A percentile compares a stretch with the other conserved stretches of the same genome.
phyloP scores from a whole-genome alignment of 176 grass and related monocot genomes.

The Raddia distichophylla region DNA sequence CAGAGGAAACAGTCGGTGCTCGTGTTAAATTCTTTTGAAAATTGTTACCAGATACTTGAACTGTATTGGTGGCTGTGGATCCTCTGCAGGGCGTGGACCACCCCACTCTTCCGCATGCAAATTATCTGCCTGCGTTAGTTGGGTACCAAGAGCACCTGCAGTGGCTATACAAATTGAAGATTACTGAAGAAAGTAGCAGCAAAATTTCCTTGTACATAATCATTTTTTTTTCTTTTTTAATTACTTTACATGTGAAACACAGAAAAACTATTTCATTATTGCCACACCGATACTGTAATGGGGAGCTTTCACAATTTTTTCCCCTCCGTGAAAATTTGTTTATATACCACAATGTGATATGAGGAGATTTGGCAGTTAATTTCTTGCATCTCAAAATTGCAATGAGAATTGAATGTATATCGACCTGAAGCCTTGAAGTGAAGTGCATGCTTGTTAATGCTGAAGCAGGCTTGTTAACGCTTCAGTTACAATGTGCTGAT shows the following conservation, averaged over 20 bases:
- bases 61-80: slow-evolving; percentile 20
- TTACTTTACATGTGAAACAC: slow-evolving; percentile 41
- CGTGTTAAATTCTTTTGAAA: slow-evolving; percentile 29
- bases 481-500: too few species aligned
- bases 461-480: too few species aligned
- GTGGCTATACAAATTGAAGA: not conserved
- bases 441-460: too few species aligned
- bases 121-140: slow-evolving; percentile 5
- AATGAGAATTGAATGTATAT: not conserved
- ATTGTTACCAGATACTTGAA: slow-evolving; percentile 30
- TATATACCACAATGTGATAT: slow-evolving; percentile 1
- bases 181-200: slow-evolving; percentile 40
- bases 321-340: not conserved
- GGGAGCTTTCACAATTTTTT: slow-evolving; percentile 24
- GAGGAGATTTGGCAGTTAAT: slow-evolving; percentile 20
- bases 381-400: not conserved
- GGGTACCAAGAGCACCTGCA: slow-evolving; percentile 18
- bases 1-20: slow-evolving; percentile 25
- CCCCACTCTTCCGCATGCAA: not conserved
- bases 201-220: slow-evolving; percentile 53
- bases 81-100: slow-evolving; percentile 8
- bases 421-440: not conserved
- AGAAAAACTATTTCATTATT: slow-evolving; percentile 51
- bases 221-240: slow-evolving; percentile 40
- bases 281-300: slow-evolving; percentile 6